A percentile compares a stretch with the other conserved stretches of the same genome.
Conservation (phyloP, 179 eudicot species). For the Beta macrorhiza region DNA sequence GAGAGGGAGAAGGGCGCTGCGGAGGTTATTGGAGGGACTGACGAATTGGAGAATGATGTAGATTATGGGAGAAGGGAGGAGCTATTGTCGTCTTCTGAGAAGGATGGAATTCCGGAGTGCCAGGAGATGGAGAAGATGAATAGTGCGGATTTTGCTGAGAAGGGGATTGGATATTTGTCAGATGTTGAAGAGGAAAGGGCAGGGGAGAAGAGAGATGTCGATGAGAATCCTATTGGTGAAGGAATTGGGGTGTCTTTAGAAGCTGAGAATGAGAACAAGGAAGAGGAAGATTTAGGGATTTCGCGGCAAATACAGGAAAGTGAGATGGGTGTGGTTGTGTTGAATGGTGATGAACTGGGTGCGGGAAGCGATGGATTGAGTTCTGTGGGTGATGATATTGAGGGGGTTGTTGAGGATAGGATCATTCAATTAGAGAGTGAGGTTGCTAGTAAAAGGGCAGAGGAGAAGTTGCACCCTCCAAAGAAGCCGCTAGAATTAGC, state of each 20-base stretch:
- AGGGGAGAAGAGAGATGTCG: not conserved
- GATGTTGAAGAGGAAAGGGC: not conserved
- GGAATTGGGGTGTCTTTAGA: slow-evolving; percentile 3
- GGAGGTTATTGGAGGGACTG: not conserved
- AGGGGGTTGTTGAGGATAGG: slow-evolving; percentile 43
- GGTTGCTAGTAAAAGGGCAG: slow-evolving; percentile 34
- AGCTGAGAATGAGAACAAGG: slow-evolving; percentile 15
- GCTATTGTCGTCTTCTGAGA: not conserved
- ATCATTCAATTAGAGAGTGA: slow-evolving; percentile 40
- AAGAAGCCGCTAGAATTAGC: slow-evolving; percentile 69
- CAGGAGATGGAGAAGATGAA: slow-evolving; percentile 2
- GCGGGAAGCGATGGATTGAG: slow-evolving; percentile 21
- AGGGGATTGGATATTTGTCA: not conserved
- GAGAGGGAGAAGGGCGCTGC: not conserved
- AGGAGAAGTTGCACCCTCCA: slow-evolving; percentile 36
- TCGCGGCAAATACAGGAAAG: slow-evolving; percentile 26
- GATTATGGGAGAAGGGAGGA: slow-evolving; percentile 5
- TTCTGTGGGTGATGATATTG: slow-evolving; percentile 40
- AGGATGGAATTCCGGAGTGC: slow-evolving; percentile 13
- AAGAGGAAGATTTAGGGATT: slow-evolving; percentile 29
- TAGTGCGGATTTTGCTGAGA: not conserved
- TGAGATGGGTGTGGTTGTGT: slow-evolving; percentile 18
- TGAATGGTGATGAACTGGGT: slow-evolving; percentile 17
- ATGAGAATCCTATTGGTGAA: slow-evolving; percentile 22
- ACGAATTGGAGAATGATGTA: slow-evolving; percentile 11